Base-by-base conservation (phyloP, 306 rosid genomes). In the Casuarina glauca region DNA sequence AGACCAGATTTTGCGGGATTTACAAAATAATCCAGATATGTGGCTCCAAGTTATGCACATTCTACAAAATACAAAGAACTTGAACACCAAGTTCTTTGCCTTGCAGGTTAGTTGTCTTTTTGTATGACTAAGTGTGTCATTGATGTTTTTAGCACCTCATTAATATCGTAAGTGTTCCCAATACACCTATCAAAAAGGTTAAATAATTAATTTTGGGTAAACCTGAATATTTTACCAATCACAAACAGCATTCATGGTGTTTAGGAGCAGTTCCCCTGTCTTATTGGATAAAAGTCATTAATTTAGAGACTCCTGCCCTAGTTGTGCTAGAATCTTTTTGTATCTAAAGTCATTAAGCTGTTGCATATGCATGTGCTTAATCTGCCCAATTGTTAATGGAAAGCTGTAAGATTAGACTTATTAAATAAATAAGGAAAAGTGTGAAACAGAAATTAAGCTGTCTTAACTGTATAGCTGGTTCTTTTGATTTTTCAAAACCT, bases 1-100 rank as follows among this genome's bases (percentile, higher is more conserved):
- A 10, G 99, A 96, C 83, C 93, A 88, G 66, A 89, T 93, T 77
- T 76, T 96, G 85, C 91, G 98, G 26, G 98, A 96, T 77, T 83
- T 96, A 83, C 99, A 96, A 86, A 91, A 88, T 38, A 96, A 96
- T 87, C 91, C 93, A 0, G 97, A 96, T 39, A 96, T 91, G 96
- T 96, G 99, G 99, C 93, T 96, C 36, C 99, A 96, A 89, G 99
- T 96, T 69, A 96, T 96, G 93, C 99, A 90, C 86, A 87, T 96
- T 79, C 81, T 96, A 77, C 98, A 89, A 63, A 93, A 87, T 76
- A 80, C 99, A 66, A 87, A 85, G 61, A 93, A 83, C 84, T 79
- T 96, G 39, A 96, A 96, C 80, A 96, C 99, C 57, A 96, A 96
- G 89, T 96, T 96, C 89, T 96, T 93, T 60, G 99, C 99, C 74